phyloP scores from a whole-genome alignment of 768 basidiomycete genomes.

The Mycena albidolilacea region DNA sequence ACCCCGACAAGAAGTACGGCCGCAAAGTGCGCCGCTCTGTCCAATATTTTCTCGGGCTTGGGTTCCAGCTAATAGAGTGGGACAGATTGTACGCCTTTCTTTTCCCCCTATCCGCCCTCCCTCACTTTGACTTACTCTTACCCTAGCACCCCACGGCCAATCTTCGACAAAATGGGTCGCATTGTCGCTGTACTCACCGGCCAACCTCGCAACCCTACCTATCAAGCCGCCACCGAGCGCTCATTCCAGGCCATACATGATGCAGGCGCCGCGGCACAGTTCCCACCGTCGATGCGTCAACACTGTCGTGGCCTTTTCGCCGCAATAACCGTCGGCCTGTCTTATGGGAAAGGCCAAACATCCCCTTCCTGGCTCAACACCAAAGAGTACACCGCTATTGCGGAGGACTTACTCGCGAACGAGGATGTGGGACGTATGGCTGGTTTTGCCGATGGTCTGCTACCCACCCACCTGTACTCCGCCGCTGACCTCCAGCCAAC shows the following conservation, averaged over 20 bases:
- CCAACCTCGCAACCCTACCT: neutral
- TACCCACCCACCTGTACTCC: neutral
- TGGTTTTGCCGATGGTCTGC: constrained; percentile 37
- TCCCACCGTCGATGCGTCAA: neutral
- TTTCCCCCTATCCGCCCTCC: neutral
- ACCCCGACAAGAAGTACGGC: neutral
- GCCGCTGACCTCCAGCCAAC: neutral
- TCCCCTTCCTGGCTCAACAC: constrained; percentile 9
- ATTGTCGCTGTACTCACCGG: constrained; percentile 31
- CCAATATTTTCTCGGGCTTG: neutral
- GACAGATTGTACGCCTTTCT: neutral
- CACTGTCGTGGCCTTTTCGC: constrained; percentile 39
- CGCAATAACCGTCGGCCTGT: constrained; percentile 36
- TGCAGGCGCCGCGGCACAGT: neutral
- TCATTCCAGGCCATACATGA: neutral
- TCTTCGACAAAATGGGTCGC: constrained; percentile 21
- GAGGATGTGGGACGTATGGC: constrained; percentile 20
- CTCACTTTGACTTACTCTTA: neutral
- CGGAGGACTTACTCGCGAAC: constrained; percentile 17
- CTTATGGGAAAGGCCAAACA: constrained; percentile 41
- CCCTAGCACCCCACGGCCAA: constrained; percentile 16
- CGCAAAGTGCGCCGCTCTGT: constrained; percentile 2
- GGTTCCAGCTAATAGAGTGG: constrained; percentile 16
- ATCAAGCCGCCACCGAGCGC: neutral
- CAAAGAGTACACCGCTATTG: neutral